A percentile compares a stretch with the other conserved stretches of the same genome.
Conservation (phyloP, 2,329 filamentous ascomycete species). For the Talaromyces atroroseus region DNA sequence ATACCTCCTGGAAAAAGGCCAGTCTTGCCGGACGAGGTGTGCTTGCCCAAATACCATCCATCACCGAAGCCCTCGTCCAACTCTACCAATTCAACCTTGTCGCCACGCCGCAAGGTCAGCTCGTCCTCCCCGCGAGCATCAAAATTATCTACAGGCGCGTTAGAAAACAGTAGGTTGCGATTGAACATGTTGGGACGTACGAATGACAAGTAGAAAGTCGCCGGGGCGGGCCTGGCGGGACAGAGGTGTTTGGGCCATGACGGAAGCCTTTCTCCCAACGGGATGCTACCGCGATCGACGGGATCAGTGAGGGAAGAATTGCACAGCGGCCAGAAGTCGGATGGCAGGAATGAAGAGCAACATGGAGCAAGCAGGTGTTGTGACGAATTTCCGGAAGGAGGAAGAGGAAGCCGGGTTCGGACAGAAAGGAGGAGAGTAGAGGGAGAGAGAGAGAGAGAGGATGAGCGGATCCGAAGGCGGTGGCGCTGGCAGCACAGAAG, state of each 20-base stretch:
- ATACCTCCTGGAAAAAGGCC: conserved; percentile 47
- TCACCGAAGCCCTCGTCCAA: conserved; percentile 63
- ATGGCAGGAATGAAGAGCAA: conserved; percentile 22
- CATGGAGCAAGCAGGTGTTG: conserved; percentile 22
- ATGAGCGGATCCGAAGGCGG: conserved; percentile 12
- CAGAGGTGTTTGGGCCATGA: conserved; percentile 31
- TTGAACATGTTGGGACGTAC: conserved; percentile 32
- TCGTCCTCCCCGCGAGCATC: conserved; percentile 87
- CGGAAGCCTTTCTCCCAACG: conserved; percentile 15
- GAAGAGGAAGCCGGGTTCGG: conserved; percentile 6
- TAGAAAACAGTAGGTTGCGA: conserved; percentile 15
- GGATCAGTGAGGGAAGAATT: conserved; percentile 10
- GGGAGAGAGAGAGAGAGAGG: neutral
- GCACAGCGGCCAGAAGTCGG: conserved; percentile 13
- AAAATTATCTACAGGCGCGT: conserved; percentile 72
- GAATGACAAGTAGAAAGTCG: conserved; percentile 41
- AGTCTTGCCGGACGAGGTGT: conserved; percentile 36
- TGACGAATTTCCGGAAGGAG: neutral
- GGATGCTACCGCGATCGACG: conserved; percentile 12
- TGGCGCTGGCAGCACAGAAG: conserved; percentile 6
- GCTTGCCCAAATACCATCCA: conserved; percentile 58
- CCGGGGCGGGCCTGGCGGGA: conserved; percentile 36
- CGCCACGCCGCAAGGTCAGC: conserved; percentile 74
- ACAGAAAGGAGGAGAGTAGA: neutral
- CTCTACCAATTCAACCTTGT: conserved; percentile 59